Evolutionary conservation across 495 filamentous ascomycete genomes (phyloP).

Genomic region (Podospora australis): DNA sequence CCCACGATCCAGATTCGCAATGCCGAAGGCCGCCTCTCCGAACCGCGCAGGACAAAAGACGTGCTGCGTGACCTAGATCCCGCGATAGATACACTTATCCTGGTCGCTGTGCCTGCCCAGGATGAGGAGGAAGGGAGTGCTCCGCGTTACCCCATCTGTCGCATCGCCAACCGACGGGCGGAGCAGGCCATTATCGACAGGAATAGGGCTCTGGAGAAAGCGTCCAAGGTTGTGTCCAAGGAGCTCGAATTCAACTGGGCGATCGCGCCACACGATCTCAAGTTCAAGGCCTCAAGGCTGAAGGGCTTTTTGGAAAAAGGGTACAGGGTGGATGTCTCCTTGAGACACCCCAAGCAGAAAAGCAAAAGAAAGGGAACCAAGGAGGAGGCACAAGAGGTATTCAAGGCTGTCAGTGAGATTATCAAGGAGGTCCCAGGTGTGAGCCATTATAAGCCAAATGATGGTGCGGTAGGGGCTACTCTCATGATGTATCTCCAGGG

Average conservation of each 20-base stretch:
- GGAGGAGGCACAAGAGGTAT: constrained; percentile 31
- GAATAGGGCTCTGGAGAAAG: constrained; percentile 22
- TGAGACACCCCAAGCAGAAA: constrained; percentile 39
- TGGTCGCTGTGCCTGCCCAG: constrained; percentile 25
- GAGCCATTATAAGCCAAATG: constrained; percentile 32
- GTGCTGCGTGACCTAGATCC: constrained; percentile 40
- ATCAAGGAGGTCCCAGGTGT: constrained; percentile 26
- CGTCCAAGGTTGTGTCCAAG: constrained; percentile 31
- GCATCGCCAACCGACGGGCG: constrained; percentile 46
- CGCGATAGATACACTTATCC: too few species aligned
- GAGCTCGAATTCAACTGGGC: constrained; percentile 82
- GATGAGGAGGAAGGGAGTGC: too few species aligned
- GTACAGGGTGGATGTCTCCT: constrained; percentile 52
- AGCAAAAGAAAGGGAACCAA: constrained; percentile 21
- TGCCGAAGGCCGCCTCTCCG: constrained; percentile 41
- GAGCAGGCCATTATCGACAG: constrained; percentile 17
- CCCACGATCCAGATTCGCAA: constrained; percentile 49
- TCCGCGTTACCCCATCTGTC: constrained; percentile 52
- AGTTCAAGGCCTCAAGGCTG: constrained; percentile 54
- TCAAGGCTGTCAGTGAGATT: constrained; percentile 25
- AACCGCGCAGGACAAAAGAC: constrained; percentile 32
- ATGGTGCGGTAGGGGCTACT: constrained; percentile 29
- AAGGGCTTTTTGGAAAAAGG: constrained; percentile 58
- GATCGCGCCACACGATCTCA: constrained; percentile 61
- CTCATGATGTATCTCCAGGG: constrained; percentile 35